Evolutionary conservation across 2,329 filamentous ascomycete species (phyloP), one percentile per base, ranked within the genome.

Genomic region (Ramularia endophylla): DNA sequence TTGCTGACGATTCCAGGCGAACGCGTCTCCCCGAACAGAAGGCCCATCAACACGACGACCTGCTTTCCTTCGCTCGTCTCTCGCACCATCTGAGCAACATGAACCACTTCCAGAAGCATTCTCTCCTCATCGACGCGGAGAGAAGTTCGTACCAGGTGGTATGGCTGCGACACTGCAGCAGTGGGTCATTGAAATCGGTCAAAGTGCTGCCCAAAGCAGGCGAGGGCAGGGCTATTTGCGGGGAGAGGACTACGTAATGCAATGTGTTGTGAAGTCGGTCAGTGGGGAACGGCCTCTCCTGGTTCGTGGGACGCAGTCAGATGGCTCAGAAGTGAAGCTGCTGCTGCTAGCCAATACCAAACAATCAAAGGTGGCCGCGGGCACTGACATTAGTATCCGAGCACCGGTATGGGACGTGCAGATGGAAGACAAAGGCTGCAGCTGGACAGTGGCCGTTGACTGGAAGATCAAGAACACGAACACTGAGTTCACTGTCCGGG

Each of bases 61-160:
- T 8, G 51, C 60, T 12, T 69, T 69, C 55, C 51, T 69, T 32
- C 58, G 62, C 43, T 61, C 65, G 2, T 53, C 59, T 2, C 44
- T 50, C 3, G 57, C 58, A 9, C 53, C 60, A 3, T 58, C 56
- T 9, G 58, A 61, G 2, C 49, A 32, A 9, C 34, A 47, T 11
- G 58, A 59, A 4, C 70, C 71, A 0, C 58, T 73, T 0, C 73
- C 74, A 1, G 70, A 74, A 29, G 65, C 69, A 28, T 78, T 78
- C 56, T 76, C 73, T 0, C 74, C 75, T 1, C 69, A 71, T 34
- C 64, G 72, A 18, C 68, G 67, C 44, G 67, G 65, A 0, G 65
- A 72, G 46, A 71, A 70, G 50, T 77, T 72, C 47, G 33, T 74
- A 0, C 58, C 67, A 1, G 65, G 66, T 3, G 74, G 74, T 2